Conservation (phyloP, 768 basidiomycete genomes). For the Calocera cornea region DNA sequence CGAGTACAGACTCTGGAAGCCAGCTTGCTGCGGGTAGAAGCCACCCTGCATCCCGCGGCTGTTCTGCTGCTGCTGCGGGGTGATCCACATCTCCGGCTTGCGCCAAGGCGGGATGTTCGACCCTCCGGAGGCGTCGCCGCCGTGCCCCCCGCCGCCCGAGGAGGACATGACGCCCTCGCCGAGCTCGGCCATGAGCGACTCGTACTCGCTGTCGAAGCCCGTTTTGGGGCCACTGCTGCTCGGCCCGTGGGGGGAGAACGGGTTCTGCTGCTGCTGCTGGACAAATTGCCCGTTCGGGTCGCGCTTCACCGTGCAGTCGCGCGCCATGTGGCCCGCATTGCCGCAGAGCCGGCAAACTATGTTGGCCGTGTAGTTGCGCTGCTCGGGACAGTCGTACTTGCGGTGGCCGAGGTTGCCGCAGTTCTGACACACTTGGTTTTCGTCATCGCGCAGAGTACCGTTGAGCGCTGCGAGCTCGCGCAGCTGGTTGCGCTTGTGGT, state of each 20-base stretch:
- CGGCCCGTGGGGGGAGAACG: constrained; percentile 1
- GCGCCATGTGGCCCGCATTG: constrained; percentile 96
- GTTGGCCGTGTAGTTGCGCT: constrained; percentile 96
- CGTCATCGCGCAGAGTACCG: constrained; percentile 97
- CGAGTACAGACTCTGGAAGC: neutral
- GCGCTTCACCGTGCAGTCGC: constrained; percentile 89
- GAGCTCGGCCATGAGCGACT: constrained; percentile 92
- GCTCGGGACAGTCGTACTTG: constrained; percentile 98
- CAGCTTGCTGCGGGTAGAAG: constrained; percentile 1
- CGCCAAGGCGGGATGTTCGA: constrained; percentile 84
- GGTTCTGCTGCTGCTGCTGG: neutral
- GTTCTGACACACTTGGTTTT: constrained; percentile 98
- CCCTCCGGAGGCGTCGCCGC: constrained; percentile 29
- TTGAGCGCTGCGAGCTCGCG: constrained; percentile 95
- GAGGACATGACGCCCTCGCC: constrained; percentile 62
- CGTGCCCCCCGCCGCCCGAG: constrained; percentile 39
- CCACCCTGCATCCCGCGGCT: neutral
- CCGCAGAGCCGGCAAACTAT: constrained; percentile 99
- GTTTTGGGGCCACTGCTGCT: constrained; percentile 18
- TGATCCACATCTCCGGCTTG: constrained; percentile 73
- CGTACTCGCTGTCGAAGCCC: constrained; percentile 96
- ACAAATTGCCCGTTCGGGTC: constrained; percentile 46
- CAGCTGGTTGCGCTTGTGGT: constrained; percentile 97
- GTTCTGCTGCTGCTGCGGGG: constrained; percentile 22
- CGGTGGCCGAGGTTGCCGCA: constrained; percentile 88